phyloP scores from a whole-genome alignment of 139 green algal genomes.

The Chlorella sp. region DNA sequence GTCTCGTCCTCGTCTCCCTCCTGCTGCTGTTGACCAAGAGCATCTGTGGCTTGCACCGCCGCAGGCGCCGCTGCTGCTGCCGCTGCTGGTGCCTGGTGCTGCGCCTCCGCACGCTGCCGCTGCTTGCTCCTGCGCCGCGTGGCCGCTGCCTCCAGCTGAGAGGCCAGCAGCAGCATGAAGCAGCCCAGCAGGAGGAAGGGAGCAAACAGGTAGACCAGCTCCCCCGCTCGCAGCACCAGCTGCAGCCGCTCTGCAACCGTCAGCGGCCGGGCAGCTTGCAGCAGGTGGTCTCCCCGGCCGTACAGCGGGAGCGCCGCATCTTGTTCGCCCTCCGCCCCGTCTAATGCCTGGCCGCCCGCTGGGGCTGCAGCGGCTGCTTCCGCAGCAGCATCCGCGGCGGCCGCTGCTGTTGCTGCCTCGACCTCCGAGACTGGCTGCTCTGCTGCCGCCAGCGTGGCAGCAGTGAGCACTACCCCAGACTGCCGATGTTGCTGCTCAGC shows the following conservation, averaged over 20 bases:
- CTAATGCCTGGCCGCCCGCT: background rate
- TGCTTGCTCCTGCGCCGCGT: background rate
- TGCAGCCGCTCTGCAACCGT: slow-evolving; percentile 22
- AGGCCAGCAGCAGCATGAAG: slow-evolving; percentile 63
- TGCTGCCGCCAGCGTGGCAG: background rate
- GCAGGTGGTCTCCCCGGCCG: slow-evolving; percentile 66
- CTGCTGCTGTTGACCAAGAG: background rate
- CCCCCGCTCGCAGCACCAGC: slow-evolving; percentile 51
- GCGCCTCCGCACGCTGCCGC: background rate
- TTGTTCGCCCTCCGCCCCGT: background rate
- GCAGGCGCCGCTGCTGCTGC: background rate
- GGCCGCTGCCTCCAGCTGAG: background rate
- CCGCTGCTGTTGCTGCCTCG: background rate
- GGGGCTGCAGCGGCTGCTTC: background rate
- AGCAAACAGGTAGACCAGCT: slow-evolving; percentile 69
- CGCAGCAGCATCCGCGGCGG: background rate
- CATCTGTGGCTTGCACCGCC: background rate
- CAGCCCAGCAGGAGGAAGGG: slow-evolving; percentile 74
- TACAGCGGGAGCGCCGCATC: slow-evolving; percentile 60
- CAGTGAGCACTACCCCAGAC: background rate
- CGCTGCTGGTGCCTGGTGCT: background rate
- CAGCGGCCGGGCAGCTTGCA: slow-evolving; percentile 3
- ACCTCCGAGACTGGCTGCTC: background rate
- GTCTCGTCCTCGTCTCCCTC: background rate
- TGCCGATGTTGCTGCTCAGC: background rate